These are phyloP conservation scores for slime mould (Dictyostelium discoideum) DNA, from an alignment of 78 protist species.

Conservation along the genomic window DNA sequence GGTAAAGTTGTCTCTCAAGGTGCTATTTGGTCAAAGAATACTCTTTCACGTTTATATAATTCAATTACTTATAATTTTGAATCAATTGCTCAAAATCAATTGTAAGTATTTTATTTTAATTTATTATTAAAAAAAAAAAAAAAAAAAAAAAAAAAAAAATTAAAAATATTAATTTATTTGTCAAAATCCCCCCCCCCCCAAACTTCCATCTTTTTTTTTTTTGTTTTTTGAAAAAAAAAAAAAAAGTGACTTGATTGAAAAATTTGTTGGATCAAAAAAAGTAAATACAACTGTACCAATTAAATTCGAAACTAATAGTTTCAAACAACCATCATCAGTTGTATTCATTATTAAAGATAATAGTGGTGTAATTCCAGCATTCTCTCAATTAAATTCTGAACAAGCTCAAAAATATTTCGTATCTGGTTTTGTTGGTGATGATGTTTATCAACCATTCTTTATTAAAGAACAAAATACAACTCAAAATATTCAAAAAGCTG, in stretches of 20 bases:
- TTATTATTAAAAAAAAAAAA: neutral
- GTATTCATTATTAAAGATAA: conserved; percentile 58
- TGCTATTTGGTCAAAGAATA: conserved; percentile 39
- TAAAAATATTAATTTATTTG: too few relatives aligned
- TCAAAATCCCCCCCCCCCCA: too few relatives aligned
- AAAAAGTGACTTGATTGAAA: conserved; percentile 61
- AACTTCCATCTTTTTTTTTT: neutral
- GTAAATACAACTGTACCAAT: conserved; percentile 30
- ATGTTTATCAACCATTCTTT: conserved; percentile 25
- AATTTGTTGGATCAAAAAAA: conserved; percentile 25
- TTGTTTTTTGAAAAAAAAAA: neutral
- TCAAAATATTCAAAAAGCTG: conserved; percentile 27
- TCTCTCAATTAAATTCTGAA: conserved; percentile 26
- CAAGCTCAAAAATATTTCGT: conserved; percentile 72
- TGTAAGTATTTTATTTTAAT: neutral
- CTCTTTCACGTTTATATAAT: conserved; percentile 55
- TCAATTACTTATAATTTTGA: conserved; percentile 40
- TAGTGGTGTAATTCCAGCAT: conserved; percentile 46
- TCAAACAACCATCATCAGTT: conserved; percentile 39
- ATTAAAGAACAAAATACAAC: conserved; percentile 39
- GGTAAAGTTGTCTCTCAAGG: conserved; percentile 77
- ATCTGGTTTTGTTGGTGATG: conserved; percentile 46
- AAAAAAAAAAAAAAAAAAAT: too few relatives aligned
- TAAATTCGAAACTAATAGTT: conserved; percentile 4
- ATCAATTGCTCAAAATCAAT: conserved; percentile 62